A percentile compares a stretch with the other conserved stretches of the same genome.
Conservation (phyloP, 129 eudicot species). For the Lactuca sativa region DNA sequence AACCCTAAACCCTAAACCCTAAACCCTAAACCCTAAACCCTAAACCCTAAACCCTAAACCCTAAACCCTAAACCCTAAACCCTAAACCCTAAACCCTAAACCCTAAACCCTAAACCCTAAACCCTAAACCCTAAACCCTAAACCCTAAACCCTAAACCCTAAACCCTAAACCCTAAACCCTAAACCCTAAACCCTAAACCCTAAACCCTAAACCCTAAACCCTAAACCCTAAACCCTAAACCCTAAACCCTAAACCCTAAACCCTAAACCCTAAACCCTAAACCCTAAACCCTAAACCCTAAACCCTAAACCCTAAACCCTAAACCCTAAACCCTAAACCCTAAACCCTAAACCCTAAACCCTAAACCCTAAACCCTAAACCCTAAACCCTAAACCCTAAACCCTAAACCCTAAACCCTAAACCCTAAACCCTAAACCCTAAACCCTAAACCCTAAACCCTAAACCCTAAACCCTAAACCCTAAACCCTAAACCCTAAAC, state of each 20-base stretch:
- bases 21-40: conserved; percentile 4
- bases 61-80: background rate
- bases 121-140: background rate
- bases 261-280: background rate
- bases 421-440: background rate
- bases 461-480: background rate
- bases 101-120: background rate
- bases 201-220: background rate
- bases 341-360: background rate
- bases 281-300: background rate
- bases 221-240: background rate
- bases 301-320: background rate
- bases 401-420: background rate
- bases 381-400: background rate
- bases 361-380: background rate
- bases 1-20: conserved; percentile 4
- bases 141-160: background rate
- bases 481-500: background rate
- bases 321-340: background rate
- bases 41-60: conserved; percentile 3
- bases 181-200: background rate
- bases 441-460: background rate
- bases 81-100: background rate
- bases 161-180: background rate
- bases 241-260: background rate